These are phyloP conservation scores for Inga leiocalycina DNA, from an alignment of 306 rosid species.

Conservation along the genomic window DNA sequence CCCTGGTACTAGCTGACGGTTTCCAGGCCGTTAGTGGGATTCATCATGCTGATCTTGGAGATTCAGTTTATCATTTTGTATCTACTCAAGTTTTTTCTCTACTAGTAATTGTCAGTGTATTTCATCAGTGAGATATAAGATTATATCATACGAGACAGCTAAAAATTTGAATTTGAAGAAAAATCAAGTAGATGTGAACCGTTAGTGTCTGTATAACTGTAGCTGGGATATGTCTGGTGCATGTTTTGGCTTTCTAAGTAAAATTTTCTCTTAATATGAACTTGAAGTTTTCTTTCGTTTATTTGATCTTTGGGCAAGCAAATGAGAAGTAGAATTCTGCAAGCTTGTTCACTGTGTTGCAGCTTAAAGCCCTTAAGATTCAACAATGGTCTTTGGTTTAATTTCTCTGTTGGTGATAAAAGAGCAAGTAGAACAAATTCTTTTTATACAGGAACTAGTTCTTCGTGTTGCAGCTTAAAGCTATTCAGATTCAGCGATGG, in stretches of 20 bases:
- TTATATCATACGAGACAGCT: not conserved
- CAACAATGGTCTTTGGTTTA: not conserved
- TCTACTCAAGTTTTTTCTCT: not conserved
- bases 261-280: not conserved
- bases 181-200: not conserved
- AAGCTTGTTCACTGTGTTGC: not conserved
- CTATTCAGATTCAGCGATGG: not conserved
- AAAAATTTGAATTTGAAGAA: not conserved
- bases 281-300: not conserved
- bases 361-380: not conserved
- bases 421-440: not conserved
- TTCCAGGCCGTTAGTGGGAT: conserved; percentile 12
- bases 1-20: conserved; percentile 62
- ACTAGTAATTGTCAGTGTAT: not conserved
- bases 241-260: not conserved
- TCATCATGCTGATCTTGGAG: conserved; percentile 18
- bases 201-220: not conserved
- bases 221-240: not conserved
- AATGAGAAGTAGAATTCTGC: not conserved
- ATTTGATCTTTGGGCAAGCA: not conserved
- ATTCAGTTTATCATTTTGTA: conserved; percentile 22
- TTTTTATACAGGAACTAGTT: no score
- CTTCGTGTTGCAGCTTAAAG: not conserved
- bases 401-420: not conserved
- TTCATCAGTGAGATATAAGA: conserved; percentile 8